Evolutionary conservation across 768 basidiomycete species (phyloP).

Genomic region (Cytidiella melzeri): DNA sequence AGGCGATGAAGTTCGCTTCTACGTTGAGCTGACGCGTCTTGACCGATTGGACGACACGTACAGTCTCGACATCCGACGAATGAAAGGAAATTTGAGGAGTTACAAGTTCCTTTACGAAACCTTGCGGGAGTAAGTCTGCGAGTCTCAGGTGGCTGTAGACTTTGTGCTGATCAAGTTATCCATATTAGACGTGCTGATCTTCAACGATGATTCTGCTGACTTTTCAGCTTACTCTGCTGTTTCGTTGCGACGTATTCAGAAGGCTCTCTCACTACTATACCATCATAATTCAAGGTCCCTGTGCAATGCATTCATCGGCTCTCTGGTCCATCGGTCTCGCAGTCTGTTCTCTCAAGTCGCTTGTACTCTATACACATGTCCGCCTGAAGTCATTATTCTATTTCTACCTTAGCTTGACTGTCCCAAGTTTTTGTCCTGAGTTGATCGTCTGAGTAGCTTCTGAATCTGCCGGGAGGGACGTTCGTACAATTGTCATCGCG

Average conservation of each 20-base stretch:
- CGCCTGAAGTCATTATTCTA: too few relatives aligned
- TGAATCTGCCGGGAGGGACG: too few relatives aligned
- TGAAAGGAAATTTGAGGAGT: constrained; percentile 90
- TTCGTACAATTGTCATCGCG: too few relatives aligned
- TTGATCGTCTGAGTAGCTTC: too few relatives aligned
- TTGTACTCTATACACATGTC: neutral
- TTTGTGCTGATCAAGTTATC: neutral
- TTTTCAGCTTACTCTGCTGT: neutral
- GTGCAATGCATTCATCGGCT: neutral
- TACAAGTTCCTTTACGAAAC: constrained; percentile 91
- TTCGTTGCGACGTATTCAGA: too few relatives aligned
- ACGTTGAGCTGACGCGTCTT: constrained; percentile 87
- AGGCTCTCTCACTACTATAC: neutral
- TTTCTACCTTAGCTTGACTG: too few relatives aligned
- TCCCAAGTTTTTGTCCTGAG: too few relatives aligned
- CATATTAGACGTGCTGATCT: constrained; percentile 21
- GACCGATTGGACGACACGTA: constrained; percentile 87
- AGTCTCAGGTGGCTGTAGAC: neutral
- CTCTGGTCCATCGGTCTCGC: neutral
- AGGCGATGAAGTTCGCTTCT: constrained; percentile 96
- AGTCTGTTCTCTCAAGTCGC: neutral
- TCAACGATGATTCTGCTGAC: constrained; percentile 14
- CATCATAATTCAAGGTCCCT: neutral
- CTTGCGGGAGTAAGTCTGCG: constrained; percentile 66
- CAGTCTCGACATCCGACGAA: constrained; percentile 83